Base-by-base conservation (phyloP, 2,329 filamentous ascomycete species). In the Colletotrichum sp. region DNA sequence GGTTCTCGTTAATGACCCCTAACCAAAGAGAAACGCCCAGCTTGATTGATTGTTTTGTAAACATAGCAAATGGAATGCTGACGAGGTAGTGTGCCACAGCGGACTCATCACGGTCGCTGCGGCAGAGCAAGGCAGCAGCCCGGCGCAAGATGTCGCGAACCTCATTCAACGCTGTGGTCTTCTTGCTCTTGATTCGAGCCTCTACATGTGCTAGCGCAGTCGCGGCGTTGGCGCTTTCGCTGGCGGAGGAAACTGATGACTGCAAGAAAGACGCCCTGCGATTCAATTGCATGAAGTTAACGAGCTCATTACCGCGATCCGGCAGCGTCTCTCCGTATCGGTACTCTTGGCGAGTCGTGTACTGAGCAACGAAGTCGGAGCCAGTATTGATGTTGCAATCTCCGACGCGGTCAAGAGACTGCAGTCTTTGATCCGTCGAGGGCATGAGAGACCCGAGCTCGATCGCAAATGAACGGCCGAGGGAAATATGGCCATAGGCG, bases 321-420 rank as follows among this genome's bases (percentile, higher is more conserved):
- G 93, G 92, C 49, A 94, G 87, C 4, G 92, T 91, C 82, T 98
- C 95, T 13, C 95, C 92, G 82, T 96, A 96, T 72, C 96, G 93
- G 84, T 99, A 99, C 82, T 98, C 96, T 83, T 99, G 98, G 49
- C 97, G 94, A 30, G 96, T 98, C 5, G 96, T 99, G 83, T 99
- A 99, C 82, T 99, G 96, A 3, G 97, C 96, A 82, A 99, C 92
- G 80, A 99, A 98, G 83, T 99, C 96, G 4, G 97, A 99, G 1
- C 95, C 96, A 13, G 96, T 96, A 83, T 99, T 98, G 83, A 98
- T 93, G 77, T 92, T 92, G 70, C 92, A 92, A 64, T 93, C 92
- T 22, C 94, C 93, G 78, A 95, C 90, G 44, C 90, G 90, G 79
- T 98, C 95, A 65, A 99, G 92, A 8, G 95, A 96, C 80, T 91